Evolutionary conservation across 176 grass and related monocot genomes (phyloP).

Genomic region (Juncus effusus): DNA sequence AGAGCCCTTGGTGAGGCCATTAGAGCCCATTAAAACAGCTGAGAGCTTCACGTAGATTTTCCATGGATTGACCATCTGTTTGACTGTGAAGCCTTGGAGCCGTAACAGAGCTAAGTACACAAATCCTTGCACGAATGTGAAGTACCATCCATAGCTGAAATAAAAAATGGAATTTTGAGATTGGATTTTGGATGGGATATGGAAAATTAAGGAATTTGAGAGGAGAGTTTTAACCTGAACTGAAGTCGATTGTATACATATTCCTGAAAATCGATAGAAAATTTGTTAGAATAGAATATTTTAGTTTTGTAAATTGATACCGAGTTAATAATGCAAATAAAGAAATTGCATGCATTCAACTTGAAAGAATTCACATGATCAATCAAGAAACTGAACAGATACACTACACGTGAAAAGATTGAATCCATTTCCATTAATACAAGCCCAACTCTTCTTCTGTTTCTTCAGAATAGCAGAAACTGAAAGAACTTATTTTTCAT

Average conservation of each 20-base stretch:
- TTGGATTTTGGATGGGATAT: background rate
- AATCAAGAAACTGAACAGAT: background rate
- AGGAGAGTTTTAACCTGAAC: conserved; percentile 48
- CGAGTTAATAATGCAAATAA: background rate
- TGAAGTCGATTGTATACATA: conserved; percentile 93
- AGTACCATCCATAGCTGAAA: conserved; percentile 87
- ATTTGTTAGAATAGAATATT: background rate
- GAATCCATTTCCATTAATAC: conserved; percentile 19
- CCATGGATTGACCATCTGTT: conserved; percentile 97
- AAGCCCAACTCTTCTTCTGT: background rate
- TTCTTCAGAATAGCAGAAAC: background rate
- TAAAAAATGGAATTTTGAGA: background rate
- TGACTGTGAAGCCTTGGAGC: conserved; percentile 67
- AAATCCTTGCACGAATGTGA: conserved; percentile 91
- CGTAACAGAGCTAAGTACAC: conserved; percentile 69
- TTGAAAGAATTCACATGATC: background rate
- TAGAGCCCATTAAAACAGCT: conserved; percentile 75
- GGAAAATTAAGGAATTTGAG: background rate
- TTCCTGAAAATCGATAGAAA: conserved; percentile 41
- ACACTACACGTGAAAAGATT: background rate
- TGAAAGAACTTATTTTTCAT: conserved; percentile 11
- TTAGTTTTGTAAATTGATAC: background rate
- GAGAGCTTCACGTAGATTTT: conserved; percentile 72
- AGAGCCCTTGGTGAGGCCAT: conserved; percentile 91
- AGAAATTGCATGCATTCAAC: conserved; percentile 3